Evolutionary conservation across 257 asterid genomes (phyloP).

Genomic region (Linaria vulgaris): DNA sequence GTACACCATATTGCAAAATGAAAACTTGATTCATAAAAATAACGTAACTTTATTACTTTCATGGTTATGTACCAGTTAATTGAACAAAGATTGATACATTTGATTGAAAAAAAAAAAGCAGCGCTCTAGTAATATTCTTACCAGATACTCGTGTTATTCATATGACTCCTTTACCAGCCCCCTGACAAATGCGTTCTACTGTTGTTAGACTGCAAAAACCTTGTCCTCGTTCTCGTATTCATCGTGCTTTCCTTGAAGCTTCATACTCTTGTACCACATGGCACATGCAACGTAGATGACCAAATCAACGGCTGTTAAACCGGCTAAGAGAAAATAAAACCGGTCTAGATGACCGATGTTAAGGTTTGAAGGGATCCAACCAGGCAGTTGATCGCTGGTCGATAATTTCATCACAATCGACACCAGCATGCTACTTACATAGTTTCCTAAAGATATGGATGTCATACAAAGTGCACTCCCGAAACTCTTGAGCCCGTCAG

Average conservation of each 20-base stretch:
- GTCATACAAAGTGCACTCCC: conserved; percentile 97
- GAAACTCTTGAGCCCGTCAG: conserved; percentile 89
- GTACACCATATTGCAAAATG: too few species aligned
- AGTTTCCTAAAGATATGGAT: conserved; percentile 87
- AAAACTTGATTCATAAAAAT: too few species aligned
- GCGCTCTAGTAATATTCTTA: too few species aligned
- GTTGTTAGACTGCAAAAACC: conserved; percentile 37
- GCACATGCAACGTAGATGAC: conserved; percentile 61
- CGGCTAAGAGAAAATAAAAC: conserved; percentile 81
- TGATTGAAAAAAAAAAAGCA: too few species aligned
- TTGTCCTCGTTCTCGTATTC: conserved; percentile 29
- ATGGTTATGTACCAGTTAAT: too few species aligned
- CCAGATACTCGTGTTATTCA: conserved; percentile 21
- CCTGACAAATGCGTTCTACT: background rate
- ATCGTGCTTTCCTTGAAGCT: conserved; percentile 43
- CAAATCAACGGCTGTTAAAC: conserved; percentile 65
- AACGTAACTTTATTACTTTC: too few species aligned
- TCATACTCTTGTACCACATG: conserved; percentile 62
- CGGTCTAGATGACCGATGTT: conserved; percentile 80
- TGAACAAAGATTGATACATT: too few species aligned
- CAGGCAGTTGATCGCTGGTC: conserved; percentile 61
- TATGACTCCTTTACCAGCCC: background rate
- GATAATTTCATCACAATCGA: conserved; percentile 82
- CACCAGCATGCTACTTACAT: conserved; percentile 77
- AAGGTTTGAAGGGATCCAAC: conserved; percentile 92